phyloP scores from a whole-genome alignment of 768 basidiomycete genomes.

The Cantharellus anzutake region DNA sequence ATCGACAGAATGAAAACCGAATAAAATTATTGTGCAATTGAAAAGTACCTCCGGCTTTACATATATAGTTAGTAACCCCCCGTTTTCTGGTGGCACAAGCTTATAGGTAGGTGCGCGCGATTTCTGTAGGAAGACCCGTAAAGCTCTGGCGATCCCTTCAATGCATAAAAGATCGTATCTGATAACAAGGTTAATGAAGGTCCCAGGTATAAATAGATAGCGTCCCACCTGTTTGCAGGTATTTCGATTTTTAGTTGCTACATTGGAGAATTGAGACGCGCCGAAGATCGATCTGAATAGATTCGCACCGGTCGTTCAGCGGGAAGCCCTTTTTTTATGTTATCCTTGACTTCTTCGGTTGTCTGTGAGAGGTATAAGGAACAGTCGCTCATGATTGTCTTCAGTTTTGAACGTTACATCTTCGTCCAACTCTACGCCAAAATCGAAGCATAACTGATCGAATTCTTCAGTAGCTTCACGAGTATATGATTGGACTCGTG shows the following conservation, averaged over 20 bases:
- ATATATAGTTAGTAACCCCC: slow-evolving; percentile 49
- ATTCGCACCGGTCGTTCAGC: slow-evolving; percentile 58
- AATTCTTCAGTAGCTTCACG: slow-evolving; percentile 76
- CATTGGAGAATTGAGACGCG: slow-evolving; percentile 8
- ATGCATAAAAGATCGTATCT: slow-evolving; percentile 97
- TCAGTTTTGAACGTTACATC: slow-evolving; percentile 41
- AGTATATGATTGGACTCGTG: slow-evolving; percentile 2
- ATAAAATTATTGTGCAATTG: slow-evolving; percentile 12
- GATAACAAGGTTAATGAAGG: not conserved
- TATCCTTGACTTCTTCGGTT: slow-evolving; percentile 67
- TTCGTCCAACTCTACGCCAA: slow-evolving; percentile 93
- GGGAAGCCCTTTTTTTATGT: slow-evolving; percentile 66
- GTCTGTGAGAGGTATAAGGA: slow-evolving; percentile 33
- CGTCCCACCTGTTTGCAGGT: slow-evolving; percentile 73
- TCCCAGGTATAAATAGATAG: not conserved
- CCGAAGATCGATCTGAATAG: not conserved
- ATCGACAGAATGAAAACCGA: not conserved
- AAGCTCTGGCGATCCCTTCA: slow-evolving; percentile 80
- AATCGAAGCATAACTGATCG: slow-evolving; percentile 90
- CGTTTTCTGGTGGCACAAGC: slow-evolving; percentile 50
- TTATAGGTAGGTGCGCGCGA: slow-evolving; percentile 50
- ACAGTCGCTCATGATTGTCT: not conserved
- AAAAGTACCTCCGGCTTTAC: slow-evolving; percentile 46
- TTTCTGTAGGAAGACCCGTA: slow-evolving; percentile 65
- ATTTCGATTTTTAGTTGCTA: slow-evolving; percentile 98